Percentiles rank a stretch among this genome's conserved stretches.
phyloP scores from a whole-genome alignment of 306 rosid species.

The Gleditsia sinensis region DNA sequence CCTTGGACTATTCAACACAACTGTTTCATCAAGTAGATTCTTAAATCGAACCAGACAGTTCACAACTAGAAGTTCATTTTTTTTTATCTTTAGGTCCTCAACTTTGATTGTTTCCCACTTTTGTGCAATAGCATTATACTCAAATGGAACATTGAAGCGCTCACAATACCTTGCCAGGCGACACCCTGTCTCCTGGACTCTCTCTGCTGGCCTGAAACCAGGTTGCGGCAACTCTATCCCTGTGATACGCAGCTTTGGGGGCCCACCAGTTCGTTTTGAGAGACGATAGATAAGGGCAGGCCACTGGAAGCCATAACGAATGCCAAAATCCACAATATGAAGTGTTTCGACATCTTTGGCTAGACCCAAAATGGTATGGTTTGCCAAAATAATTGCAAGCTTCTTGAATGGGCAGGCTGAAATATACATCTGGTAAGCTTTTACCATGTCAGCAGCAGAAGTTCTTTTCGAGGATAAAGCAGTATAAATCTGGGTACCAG shows the following conservation, averaged over 20 bases:
- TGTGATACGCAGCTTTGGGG: conserved; percentile 69
- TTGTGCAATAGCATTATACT: conserved; percentile 64
- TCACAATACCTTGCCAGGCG: conserved; percentile 56
- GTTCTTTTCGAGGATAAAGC: conserved; percentile 46
- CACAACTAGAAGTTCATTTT: conserved; percentile 56
- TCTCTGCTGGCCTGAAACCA: conserved; percentile 36
- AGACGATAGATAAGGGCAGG: conserved; percentile 62
- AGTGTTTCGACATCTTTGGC: conserved; percentile 54
- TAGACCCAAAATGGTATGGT: conserved; percentile 45
- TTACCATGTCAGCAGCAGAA: conserved; percentile 59
- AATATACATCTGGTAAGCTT: conserved; percentile 55
- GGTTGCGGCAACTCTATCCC: conserved; percentile 70
- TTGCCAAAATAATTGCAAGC: conserved; percentile 50
- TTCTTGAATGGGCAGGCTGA: conserved; percentile 60
- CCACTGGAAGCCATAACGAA: conserved; percentile 79
- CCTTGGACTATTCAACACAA: conserved; percentile 56
- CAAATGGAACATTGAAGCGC: conserved; percentile 48
- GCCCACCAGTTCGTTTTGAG: conserved; percentile 53
- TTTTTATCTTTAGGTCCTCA: conserved; percentile 54
- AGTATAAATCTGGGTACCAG: conserved; percentile 56
- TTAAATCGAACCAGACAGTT: conserved; percentile 49
- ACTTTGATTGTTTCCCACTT: conserved; percentile 62
- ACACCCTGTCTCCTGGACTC: conserved; percentile 50
- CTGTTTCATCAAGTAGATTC: conserved; percentile 66
- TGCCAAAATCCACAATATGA: conserved; percentile 73